A percentile compares a stretch with the other conserved stretches of the same genome.
Evolutionary conservation across 495 filamentous ascomycete genomes (phyloP).

Genomic region (Geoglossum glabrum): DNA sequence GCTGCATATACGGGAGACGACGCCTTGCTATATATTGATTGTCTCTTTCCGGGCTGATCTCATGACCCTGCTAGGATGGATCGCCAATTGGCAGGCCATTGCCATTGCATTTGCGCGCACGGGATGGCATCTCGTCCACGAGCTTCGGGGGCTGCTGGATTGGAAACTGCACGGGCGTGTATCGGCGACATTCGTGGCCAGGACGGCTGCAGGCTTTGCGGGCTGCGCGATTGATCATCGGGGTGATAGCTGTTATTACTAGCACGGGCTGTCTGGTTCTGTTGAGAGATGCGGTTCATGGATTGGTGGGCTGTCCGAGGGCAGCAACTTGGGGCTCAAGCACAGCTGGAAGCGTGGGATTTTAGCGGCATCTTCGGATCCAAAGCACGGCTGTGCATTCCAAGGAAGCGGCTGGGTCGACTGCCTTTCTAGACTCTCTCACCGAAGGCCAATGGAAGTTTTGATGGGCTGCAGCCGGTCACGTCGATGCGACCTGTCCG

Average conservation of each 20-base stretch:
- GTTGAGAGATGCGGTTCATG: background rate
- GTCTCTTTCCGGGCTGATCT: background rate
- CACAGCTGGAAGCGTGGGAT: background rate
- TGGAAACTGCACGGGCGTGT: background rate
- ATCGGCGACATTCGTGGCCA: background rate
- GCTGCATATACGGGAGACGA: slow-evolving; percentile 1
- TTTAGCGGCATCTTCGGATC: background rate
- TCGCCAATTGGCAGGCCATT: background rate
- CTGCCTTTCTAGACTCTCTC: background rate
- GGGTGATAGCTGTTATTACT: background rate
- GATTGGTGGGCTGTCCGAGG: background rate
- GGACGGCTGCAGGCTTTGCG: background rate
- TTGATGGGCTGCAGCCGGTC: background rate
- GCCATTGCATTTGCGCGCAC: background rate
- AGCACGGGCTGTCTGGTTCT: background rate
- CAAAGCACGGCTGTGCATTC: background rate
- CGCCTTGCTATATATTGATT: background rate
- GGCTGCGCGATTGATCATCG: background rate
- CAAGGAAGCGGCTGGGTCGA: background rate
- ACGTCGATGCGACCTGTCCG: background rate
- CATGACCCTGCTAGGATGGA: background rate
- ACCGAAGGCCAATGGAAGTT: background rate
- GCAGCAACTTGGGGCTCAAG: background rate
- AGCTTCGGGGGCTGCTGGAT: too few species aligned
- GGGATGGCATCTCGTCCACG: background rate